A percentile compares a stretch with the other conserved stretches of the same genome.
phyloP scores from a whole-genome alignment of 129 eudicot genomes.

The Heracleum sosnowskyi region DNA sequence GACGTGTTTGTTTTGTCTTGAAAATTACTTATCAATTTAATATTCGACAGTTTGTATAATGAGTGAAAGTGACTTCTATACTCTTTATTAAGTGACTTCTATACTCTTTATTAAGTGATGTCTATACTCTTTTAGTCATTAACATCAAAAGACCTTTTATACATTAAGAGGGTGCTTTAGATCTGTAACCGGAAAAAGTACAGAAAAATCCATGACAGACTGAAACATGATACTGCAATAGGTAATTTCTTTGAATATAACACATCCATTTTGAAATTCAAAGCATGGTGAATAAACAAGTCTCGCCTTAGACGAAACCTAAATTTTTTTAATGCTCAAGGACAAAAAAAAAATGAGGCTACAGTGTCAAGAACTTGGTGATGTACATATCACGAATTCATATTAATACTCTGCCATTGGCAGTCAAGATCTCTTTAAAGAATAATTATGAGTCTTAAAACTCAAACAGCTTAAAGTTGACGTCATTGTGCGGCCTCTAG shows the following conservation, averaged over 20 bases:
- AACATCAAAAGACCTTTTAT: too few relatives aligned
- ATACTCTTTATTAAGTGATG: too few relatives aligned
- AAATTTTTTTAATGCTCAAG: not conserved
- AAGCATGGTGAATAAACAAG: not conserved
- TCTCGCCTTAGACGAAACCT: not conserved
- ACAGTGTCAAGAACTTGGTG: not conserved
- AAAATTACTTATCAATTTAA: too few relatives aligned
- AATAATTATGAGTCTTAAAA: not conserved
- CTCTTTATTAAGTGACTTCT: too few relatives aligned
- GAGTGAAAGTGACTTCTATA: too few relatives aligned
- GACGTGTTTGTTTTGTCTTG: too few relatives aligned
- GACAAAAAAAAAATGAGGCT: not conserved
- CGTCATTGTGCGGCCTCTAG: not conserved
- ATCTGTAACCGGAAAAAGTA: not conserved
- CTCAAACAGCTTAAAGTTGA: too few relatives aligned
- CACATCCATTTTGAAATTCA: not conserved
- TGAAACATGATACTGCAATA: not conserved
- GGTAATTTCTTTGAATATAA: not conserved
- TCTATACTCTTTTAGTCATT: too few relatives aligned
- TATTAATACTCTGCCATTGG: not conserved
- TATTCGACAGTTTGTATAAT: too few relatives aligned
- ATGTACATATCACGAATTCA: not conserved
- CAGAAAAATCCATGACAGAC: not conserved
- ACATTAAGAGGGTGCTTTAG: not conserved
- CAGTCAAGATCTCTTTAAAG: not conserved